These are phyloP conservation scores for Tieghemostelium lacteum DNA, from an alignment of 78 protist genomes.

Conservation along the genomic window DNA sequence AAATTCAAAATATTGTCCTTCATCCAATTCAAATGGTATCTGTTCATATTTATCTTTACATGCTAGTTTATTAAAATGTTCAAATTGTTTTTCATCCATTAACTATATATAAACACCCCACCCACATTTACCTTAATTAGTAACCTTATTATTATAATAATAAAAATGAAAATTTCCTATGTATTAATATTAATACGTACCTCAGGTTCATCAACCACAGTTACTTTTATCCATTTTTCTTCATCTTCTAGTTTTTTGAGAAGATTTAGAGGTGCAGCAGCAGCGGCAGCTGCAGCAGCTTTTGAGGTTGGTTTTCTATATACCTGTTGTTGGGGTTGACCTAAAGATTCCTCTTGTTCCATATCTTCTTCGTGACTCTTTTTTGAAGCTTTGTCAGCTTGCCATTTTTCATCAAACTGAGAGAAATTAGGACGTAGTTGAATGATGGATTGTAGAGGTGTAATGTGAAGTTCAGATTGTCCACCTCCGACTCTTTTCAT, in stretches of 20 bases:
- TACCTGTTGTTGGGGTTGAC: background rate
- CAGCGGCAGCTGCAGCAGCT: background rate
- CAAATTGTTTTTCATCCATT: background rate
- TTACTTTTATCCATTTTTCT: constrained; percentile 62
- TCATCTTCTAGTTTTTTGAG: constrained; percentile 52
- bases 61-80: constrained; percentile 2
- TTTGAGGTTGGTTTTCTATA: constrained; percentile 51
- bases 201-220: constrained; percentile 19
- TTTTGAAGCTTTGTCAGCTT: constrained; percentile 37
- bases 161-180: background rate
- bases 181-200: background rate
- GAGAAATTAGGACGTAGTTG: constrained; percentile 55
- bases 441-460: constrained; percentile 71
- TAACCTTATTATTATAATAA: background rate
- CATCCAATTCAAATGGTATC: constrained; percentile 28
- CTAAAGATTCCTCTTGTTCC: background rate
- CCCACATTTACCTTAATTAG: no score
- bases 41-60: background rate
- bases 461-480: constrained; percentile 50
- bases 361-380: constrained; percentile 38
- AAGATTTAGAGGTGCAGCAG: constrained; percentile 8
- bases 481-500: no score
- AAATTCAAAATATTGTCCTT: constrained; percentile 40
- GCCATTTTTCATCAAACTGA: constrained; percentile 27
- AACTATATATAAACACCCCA: no score